These are phyloP conservation scores for Ophiosphaerella narmari DNA, from an alignment of 2,329 filamentous ascomycete species.

Conservation along the genomic window DNA sequence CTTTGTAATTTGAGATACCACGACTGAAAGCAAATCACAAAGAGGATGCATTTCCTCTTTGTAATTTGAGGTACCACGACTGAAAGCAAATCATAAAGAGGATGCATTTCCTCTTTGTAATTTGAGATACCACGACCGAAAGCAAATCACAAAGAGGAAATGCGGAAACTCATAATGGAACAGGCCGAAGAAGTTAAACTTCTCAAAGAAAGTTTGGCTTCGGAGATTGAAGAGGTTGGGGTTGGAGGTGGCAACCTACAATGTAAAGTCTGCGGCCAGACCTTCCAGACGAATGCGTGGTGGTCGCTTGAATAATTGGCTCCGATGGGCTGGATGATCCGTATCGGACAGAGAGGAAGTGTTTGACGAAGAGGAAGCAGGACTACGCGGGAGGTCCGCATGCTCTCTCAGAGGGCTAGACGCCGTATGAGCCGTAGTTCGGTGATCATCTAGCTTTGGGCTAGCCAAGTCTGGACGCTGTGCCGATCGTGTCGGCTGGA, in stretches of 20 bases:
- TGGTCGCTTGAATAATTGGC: conserved; percentile 51
- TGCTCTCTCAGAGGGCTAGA: conserved; percentile 14
- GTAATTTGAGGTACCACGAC: too few species aligned
- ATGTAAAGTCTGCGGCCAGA: conserved; percentile 93
- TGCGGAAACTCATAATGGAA: too few species aligned
- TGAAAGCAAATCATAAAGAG: too few species aligned
- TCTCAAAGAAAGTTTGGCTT: too few species aligned
- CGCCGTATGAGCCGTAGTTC: conserved; percentile 7
- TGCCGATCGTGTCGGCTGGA: conserved; percentile 31
- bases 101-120: too few species aligned
- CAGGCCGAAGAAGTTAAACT: too few species aligned
- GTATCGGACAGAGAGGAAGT: conserved; percentile 42
- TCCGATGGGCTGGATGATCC: conserved; percentile 47
- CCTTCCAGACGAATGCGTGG: conserved; percentile 76
- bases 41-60: too few species aligned
- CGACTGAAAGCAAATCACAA: too few species aligned
- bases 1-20: too few species aligned
- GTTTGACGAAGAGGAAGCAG: conserved; percentile 34
- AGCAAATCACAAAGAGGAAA: too few species aligned
- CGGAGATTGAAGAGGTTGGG: too few species aligned
- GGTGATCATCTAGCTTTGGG: conserved; percentile 19
- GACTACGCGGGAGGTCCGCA: conserved; percentile 26
- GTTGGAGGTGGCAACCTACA: conserved; percentile 79
- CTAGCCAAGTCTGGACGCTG: conserved; percentile 26
- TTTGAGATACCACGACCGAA: too few species aligned